phyloP scores from a whole-genome alignment of 1,284 basidiomycete genomes.

The Boletellus dicymbophilus region DNA sequence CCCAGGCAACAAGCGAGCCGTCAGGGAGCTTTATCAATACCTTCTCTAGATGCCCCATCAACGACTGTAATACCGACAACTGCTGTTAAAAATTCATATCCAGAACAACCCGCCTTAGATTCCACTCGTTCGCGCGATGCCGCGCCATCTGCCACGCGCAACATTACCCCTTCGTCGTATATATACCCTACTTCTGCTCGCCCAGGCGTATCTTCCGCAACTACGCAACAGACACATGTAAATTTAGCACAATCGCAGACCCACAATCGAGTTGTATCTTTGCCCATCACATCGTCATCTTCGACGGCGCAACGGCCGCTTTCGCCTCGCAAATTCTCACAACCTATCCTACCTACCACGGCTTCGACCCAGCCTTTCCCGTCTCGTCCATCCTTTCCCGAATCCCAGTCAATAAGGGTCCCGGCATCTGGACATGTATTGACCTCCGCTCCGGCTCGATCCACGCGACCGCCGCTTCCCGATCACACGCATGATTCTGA shows the following conservation, averaged over 20 bases:
- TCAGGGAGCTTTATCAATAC: slow-evolving; percentile 9
- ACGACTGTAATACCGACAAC: slow-evolving; percentile 13
- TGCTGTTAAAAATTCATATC: slow-evolving; percentile 17
- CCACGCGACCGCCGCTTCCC: slow-evolving; percentile 11
- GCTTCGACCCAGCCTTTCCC: slow-evolving; percentile 35
- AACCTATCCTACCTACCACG: slow-evolving; percentile 25
- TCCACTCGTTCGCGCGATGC: slow-evolving; percentile 25
- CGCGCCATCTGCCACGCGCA: slow-evolving; percentile 16
- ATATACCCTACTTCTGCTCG: slow-evolving; percentile 24
- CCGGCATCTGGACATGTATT: slow-evolving; percentile 20
- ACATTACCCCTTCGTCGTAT: slow-evolving; percentile 23
- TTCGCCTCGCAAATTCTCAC: slow-evolving; percentile 33
- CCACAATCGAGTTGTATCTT: slow-evolving; percentile 32
- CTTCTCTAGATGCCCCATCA: slow-evolving; percentile 17
- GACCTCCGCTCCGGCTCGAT: slow-evolving; percentile 24
- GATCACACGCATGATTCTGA: slow-evolving; percentile 42
- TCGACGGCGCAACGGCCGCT: slow-evolving; percentile 23
- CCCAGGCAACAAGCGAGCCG: slow-evolving; percentile 21
- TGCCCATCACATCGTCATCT: slow-evolving; percentile 22
- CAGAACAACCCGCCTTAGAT: slow-evolving; percentile 25
- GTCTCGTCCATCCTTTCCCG: slow-evolving; percentile 20
- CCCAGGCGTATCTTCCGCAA: slow-evolving; percentile 15
- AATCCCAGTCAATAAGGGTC: slow-evolving; percentile 15
- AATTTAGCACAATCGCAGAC: slow-evolving; percentile 17
- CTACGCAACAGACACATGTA: slow-evolving; percentile 24